Base-by-base conservation (phyloP, 768 basidiomycete genomes). In the Leccinum disarticulatum region DNA sequence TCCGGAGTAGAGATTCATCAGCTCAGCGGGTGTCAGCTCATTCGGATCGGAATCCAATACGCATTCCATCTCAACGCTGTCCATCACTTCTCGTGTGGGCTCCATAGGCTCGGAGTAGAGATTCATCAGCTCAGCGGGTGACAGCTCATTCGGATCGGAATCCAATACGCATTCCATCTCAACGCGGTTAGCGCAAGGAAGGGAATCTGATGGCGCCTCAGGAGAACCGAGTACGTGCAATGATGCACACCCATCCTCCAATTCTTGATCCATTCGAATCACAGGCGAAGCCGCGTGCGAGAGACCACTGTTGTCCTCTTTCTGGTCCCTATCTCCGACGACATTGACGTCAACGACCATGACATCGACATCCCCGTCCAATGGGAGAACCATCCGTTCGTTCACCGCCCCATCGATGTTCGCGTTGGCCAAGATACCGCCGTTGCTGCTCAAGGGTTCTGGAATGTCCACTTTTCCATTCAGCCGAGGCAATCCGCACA, bases 311-410 rank as follows among this genome's bases (percentile, higher is more conserved):
- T 8, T 41, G 43, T 47, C 58, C 41, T 46, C 51, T 35, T 13
- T 30, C 14, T 49, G 55, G n/a, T 43, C 41, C 4, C 19, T 17
- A 28, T 52, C 63, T 27, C 62, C 66, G 46, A 47, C 22, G 11
- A 48, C 58, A 25, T 61, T 62, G 8, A 54, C 41, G 31, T 67
- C 66, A 1, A 71, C 60, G 35, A 68, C 66, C 70, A 71, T 73
- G 6, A 33, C 62, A 51, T 73, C 68, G 6, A 36, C 62, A 52
- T 71, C 68, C 47, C 41, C 27, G 7, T 46, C 57, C 41, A 17
- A 17, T 1, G 54, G 38, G 1, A 10, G 14, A 19, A 13, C 53
- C 5, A 47, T 47, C 6, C 36, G 59, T 50, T 55, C 28, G 30
- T 54, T 25, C 30, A 41, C 27, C 2, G 19, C 35, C 3, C 6